A percentile compares a stretch with the other conserved stretches of the same genome.
Conservation (phyloP, 2,329 filamentous ascomycete species). For the Fragosphaeria purpurea region DNA sequence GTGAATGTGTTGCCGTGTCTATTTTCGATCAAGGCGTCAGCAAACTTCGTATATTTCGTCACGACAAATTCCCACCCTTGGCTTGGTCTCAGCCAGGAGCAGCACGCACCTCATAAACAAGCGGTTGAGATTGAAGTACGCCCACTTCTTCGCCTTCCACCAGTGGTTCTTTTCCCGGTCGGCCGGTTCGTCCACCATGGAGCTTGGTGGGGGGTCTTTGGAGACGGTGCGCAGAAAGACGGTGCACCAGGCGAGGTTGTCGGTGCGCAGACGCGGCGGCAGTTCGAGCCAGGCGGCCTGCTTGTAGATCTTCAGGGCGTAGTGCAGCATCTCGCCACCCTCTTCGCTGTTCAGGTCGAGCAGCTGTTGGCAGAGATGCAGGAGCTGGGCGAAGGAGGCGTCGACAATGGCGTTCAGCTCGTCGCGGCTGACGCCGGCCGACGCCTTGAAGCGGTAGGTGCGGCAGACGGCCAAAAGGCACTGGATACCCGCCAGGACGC, state of each 20-base stretch:
- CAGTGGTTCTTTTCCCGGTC: conserved; percentile 92
- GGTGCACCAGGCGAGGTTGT: conserved; percentile 91
- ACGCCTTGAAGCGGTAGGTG: conserved; percentile 84
- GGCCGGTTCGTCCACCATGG: conserved; percentile 67
- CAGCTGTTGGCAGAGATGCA: conserved; percentile 78
- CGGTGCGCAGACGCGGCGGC: conserved; percentile 61
- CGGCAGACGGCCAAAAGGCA: conserved; percentile 91
- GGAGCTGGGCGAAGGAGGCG: conserved; percentile 76
- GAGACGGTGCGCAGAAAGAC: conserved; percentile 85
- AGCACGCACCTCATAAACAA: conserved; percentile 68
- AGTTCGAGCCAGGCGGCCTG: conserved; percentile 97
- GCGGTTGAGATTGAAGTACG: conserved; percentile 93
- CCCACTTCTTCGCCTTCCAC: conserved; percentile 99
- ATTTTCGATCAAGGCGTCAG: not conserved
- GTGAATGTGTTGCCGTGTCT: conserved; percentile 84
- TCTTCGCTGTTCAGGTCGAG: conserved; percentile 87
- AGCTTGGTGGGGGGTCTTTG: conserved; percentile 69
- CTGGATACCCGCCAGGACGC: conserved; percentile 87
- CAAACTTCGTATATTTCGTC: not conserved
- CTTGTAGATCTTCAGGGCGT: conserved; percentile 94
- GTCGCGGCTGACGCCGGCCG: conserved; percentile 62
- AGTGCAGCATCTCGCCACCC: conserved; percentile 91
- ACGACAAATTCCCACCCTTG: no score
- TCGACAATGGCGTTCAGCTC: conserved; percentile 95
- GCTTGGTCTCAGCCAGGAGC: no score